Conservation (phyloP, 345 rosid genomes). For the Boechera divaricarpa region DNA sequence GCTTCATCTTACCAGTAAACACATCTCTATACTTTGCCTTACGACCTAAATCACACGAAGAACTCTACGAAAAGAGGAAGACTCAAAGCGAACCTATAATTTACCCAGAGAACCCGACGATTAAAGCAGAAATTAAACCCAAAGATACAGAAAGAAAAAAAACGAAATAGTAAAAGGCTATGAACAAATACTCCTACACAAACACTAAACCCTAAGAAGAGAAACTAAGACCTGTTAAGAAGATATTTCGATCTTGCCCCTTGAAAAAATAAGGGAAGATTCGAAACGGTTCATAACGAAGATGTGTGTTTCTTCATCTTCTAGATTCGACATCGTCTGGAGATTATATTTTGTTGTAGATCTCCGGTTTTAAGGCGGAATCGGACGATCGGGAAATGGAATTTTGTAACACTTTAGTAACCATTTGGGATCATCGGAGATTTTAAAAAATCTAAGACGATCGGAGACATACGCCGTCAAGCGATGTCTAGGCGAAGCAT, state of each 20-base stretch:
- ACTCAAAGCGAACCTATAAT: slow-evolving; percentile 10
- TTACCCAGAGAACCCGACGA: slow-evolving; percentile 14
- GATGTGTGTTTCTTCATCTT: slow-evolving; percentile 42
- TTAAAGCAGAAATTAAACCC: not conserved
- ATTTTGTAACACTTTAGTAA: not conserved
- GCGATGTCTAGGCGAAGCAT: slow-evolving; percentile 56
- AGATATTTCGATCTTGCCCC: slow-evolving; percentile 56
- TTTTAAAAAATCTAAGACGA: not conserved
- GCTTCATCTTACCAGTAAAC: slow-evolving; percentile 8
- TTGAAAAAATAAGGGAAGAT: slow-evolving; percentile 89
- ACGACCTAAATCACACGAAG: not conserved
- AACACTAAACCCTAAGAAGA: slow-evolving; percentile 45
- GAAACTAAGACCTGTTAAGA: slow-evolving; percentile 48
- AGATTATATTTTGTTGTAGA: slow-evolving; percentile 7
- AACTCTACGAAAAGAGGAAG: not conserved
- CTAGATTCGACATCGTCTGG: slow-evolving; percentile 46
- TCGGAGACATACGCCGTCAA: slow-evolving; percentile 19
- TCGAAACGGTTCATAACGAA: slow-evolving; percentile 38
- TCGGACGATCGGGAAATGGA: slow-evolving; percentile 7
- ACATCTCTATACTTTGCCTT: slow-evolving; percentile 8
- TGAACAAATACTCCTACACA: slow-evolving; percentile 41
- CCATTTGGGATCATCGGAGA: not conserved
- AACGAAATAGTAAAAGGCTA: not conserved
- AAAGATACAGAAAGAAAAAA: not conserved
- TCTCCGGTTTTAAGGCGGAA: slow-evolving; percentile 4